Evolutionary conservation across 2,329 filamentous ascomycete species (phyloP).

Genomic region (Colletotrichum orbiculare): DNA sequence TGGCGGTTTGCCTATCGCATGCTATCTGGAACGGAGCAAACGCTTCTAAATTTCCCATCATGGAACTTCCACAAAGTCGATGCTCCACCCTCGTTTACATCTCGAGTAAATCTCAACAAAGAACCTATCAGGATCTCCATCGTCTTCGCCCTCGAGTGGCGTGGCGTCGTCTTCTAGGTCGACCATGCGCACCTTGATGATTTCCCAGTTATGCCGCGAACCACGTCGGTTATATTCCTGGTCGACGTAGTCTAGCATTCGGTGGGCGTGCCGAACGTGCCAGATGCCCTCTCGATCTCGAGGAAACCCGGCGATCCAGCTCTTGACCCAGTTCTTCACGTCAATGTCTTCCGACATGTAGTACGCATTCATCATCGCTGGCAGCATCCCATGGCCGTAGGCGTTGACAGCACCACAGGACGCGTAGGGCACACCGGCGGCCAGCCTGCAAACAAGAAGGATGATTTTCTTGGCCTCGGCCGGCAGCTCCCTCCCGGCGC

Average conservation of each 20-base stretch:
- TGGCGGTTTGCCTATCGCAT: background rate
- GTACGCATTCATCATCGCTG: constrained; percentile 21
- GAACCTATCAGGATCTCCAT: constrained; percentile 17
- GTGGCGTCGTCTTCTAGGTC: constrained; percentile 16
- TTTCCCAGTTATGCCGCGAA: constrained; percentile 22
- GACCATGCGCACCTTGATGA: constrained; percentile 26
- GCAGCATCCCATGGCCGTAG: constrained; percentile 12
- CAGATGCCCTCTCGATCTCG: constrained; percentile 19
- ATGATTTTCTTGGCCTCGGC: constrained; percentile 1
- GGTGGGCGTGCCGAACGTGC: constrained; percentile 16
- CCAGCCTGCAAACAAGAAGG: constrained; percentile 9
- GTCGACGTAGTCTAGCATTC: constrained; percentile 20
- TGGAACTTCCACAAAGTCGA: constrained; percentile 30
- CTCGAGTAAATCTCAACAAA: constrained; percentile 25
- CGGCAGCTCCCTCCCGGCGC: constrained; percentile 1
- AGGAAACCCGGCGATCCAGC: constrained; percentile 25
- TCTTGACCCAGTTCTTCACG: constrained; percentile 12
- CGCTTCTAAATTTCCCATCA: background rate
- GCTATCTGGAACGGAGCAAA: background rate
- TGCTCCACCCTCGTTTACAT: constrained; percentile 22
- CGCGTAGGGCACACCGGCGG: constrained; percentile 11
- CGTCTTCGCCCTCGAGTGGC: constrained; percentile 5
- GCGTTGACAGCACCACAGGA: constrained; percentile 14
- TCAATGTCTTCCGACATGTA: constrained; percentile 17
- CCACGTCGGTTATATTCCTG: constrained; percentile 18